Conservation (phyloP, 129 eudicot species). For the Artemisia annua region DNA sequence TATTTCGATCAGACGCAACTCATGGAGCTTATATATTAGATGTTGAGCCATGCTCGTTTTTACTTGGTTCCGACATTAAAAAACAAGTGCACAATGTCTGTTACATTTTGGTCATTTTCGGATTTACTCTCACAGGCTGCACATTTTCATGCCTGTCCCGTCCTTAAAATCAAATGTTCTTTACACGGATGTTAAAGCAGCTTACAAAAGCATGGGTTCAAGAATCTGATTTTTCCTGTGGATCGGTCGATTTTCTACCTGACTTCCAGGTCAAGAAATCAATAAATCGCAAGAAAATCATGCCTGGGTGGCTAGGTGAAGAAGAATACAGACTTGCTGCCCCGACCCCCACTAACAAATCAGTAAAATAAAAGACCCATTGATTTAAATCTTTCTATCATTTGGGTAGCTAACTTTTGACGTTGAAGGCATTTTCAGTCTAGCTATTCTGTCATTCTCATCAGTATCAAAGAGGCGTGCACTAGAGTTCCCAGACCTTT, state of each 20-base stretch:
- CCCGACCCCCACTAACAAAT: neutral
- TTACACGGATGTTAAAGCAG: conserved; percentile 7
- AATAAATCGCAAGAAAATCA: neutral
- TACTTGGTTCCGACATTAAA: too few relatives aligned
- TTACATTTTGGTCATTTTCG: too few relatives aligned
- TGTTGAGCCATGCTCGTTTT: too few relatives aligned
- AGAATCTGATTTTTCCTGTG: conserved; percentile 10
- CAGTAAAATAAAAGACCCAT: neutral
- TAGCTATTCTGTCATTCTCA: conserved; percentile 38
- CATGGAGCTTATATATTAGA: too few relatives aligned
- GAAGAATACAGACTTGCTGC: neutral
- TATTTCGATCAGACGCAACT: too few relatives aligned
- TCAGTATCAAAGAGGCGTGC: conserved; percentile 58
- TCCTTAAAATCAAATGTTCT: conserved; percentile 5
- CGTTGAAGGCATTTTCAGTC: conserved; percentile 26
- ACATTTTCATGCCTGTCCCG: neutral
- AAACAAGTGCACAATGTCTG: too few relatives aligned
- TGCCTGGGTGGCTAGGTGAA: neutral
- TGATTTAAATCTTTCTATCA: conserved; percentile 21
- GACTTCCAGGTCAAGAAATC: neutral
- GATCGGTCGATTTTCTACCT: neutral
- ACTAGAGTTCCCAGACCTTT: conserved; percentile 57
- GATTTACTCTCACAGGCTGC: conserved; percentile 6
- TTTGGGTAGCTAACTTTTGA: conserved; percentile 33
- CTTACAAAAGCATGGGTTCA: conserved; percentile 18